A percentile compares a stretch with the other conserved stretches of the same genome.
These are phyloP conservation scores for Suhomyces panamericanus DNA, from an alignment of 1,139 yeast genomes.

Conservation along the genomic window DNA sequence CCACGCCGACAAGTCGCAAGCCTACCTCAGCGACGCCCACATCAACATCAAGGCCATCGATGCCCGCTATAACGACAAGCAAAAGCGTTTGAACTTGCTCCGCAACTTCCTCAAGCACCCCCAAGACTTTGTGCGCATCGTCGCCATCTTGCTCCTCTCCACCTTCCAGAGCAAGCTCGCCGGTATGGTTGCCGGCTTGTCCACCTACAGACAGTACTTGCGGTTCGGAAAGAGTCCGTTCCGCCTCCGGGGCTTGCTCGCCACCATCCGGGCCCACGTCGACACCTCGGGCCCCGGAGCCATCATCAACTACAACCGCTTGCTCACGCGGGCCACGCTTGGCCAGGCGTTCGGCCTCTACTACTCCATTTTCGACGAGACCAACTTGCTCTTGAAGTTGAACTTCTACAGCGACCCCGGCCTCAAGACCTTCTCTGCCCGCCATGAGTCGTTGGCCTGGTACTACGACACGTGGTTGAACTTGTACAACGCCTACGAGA, in stretches of 20 bases:
- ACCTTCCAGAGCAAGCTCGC: slow-evolving; percentile 38
- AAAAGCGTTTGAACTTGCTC: slow-evolving; percentile 36
- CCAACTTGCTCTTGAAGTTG: slow-evolving; percentile 23
- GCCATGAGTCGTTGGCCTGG: slow-evolving; percentile 30
- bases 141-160: slow-evolving; percentile 33
- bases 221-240: slow-evolving; percentile 76
- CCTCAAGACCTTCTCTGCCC: slow-evolving; percentile 17
- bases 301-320: slow-evolving; percentile 12
- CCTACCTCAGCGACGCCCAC: slow-evolving; percentile 34
- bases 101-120: slow-evolving; percentile 45
- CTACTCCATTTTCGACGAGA: slow-evolving; percentile 27
- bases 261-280: slow-evolving; percentile 21
- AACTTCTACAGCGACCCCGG: slow-evolving; percentile 18
- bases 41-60: slow-evolving; percentile 34
- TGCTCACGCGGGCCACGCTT: slow-evolving; percentile 18
- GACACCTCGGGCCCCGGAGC: slow-evolving; percentile 10
- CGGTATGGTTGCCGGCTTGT: slow-evolving; percentile 52
- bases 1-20: slow-evolving; percentile 47
- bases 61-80: slow-evolving; percentile 34
- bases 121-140: slow-evolving; percentile 37
- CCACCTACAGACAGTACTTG: slow-evolving; percentile 64
- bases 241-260: slow-evolving; percentile 37
- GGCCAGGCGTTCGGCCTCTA: slow-evolving; percentile 24
- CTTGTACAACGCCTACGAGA: slow-evolving; percentile 24
- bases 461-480: slow-evolving; percentile 30